These are phyloP conservation scores for Roridomyces roridus DNA, from an alignment of 768 basidiomycete genomes.

Conservation along the genomic window DNA sequence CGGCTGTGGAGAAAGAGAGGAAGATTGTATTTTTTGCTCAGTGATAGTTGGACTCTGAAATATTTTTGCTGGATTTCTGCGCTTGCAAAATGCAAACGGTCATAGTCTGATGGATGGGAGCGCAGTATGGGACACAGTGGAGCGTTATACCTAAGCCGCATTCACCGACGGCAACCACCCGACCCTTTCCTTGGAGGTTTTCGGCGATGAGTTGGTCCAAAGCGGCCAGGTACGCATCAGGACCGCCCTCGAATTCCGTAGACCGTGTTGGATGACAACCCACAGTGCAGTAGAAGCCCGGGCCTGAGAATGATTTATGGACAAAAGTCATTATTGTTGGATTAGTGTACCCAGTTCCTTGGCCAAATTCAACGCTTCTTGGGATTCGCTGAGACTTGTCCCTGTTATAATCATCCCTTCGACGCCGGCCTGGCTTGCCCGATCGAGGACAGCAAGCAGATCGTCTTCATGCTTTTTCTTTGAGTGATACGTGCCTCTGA, in stretches of 20 bases:
- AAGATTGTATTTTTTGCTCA: conserved; percentile 74
- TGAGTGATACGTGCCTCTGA: conserved; percentile 57
- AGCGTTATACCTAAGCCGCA: conserved; percentile 68
- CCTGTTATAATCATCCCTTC: conserved; percentile 80
- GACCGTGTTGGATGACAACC: conserved; percentile 85
- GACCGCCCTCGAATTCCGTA: conserved; percentile 65
- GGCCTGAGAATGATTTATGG: conserved; percentile 42
- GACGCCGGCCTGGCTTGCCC: conserved; percentile 66
- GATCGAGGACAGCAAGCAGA: conserved; percentile 58
- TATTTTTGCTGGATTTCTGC: conserved; percentile 63
- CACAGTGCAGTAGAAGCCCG: conserved; percentile 73
- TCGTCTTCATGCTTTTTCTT: conserved; percentile 70
- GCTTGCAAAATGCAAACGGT: conserved; percentile 70
- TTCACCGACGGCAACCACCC: conserved; percentile 78
- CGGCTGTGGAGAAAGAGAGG: conserved; percentile 86
- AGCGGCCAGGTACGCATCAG: conserved; percentile 63
- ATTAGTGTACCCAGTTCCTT: conserved; percentile 50
- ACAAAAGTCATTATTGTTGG: background rate
- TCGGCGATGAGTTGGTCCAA: conserved; percentile 59
- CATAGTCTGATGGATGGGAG: conserved; percentile 64
- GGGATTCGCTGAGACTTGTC: conserved; percentile 68
- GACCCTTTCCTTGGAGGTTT: conserved; percentile 57
- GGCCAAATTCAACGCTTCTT: conserved; percentile 65
- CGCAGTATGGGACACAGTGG: background rate
- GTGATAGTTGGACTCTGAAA: conserved; percentile 71